Evolutionary conservation across 2,329 filamentous ascomycete species (phyloP).

Genomic region (Colletotrichum zoysiae): DNA sequence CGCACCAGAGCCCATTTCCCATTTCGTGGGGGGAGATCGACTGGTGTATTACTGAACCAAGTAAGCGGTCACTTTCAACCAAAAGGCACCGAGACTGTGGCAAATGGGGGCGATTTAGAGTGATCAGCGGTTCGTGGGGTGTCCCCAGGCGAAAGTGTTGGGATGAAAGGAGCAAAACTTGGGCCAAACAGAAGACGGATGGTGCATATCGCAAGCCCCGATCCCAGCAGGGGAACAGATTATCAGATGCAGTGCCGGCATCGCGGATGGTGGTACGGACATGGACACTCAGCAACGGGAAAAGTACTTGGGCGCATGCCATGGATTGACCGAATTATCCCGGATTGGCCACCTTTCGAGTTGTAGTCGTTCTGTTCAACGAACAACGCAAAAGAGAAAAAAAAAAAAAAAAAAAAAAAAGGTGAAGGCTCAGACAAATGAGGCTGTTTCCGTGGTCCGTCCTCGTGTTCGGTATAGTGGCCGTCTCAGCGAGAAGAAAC

Average conservation of each 20-base stretch:
- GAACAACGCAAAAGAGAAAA: not conserved
- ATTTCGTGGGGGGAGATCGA: not conserved
- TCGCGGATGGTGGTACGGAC: conserved; percentile 20
- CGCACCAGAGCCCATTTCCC: not conserved
- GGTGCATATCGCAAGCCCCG: conserved; percentile 25
- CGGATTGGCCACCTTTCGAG: not conserved
- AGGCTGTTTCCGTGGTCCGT: conserved; percentile 13
- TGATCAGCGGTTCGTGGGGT: conserved; percentile 1
- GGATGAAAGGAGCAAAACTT: conserved; percentile 17
- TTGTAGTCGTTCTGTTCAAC: conserved; percentile 8
- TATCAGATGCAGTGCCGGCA: conserved; percentile 28
- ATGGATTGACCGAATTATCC: conserved; percentile 20
- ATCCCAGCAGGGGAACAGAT: conserved; percentile 19
- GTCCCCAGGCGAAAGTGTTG: conserved; percentile 4
- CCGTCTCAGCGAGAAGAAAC: not conserved
- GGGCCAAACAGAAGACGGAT: conserved; percentile 11
- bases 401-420: not conserved
- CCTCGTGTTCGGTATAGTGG: conserved; percentile 27
- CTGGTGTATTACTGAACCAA: conserved; percentile 14
- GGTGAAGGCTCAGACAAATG: conserved; percentile 6
- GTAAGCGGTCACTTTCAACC: not conserved
- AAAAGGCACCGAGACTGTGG: not conserved
- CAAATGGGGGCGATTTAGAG: not conserved
- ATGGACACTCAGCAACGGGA: not conserved
- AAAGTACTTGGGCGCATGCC: conserved; percentile 5